phyloP scores from a whole-genome alignment of 2,329 filamentous ascomycete genomes.

The Trichoderma polysporum region DNA sequence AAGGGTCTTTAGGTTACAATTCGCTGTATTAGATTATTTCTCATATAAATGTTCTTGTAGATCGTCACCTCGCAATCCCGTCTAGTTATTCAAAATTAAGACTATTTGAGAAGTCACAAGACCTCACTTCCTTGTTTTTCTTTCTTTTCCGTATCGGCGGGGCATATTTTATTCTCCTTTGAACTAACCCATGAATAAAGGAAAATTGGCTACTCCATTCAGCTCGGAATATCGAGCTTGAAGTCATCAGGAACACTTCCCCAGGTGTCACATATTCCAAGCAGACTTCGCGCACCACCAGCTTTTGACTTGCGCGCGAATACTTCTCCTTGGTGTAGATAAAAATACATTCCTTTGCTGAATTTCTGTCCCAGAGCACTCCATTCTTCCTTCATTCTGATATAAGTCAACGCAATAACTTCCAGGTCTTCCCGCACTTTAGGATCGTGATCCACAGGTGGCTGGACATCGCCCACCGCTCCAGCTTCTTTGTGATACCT shows the following conservation, averaged over 20 bases:
- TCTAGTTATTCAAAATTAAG: neutral
- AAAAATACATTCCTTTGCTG: slow-evolving; percentile 26
- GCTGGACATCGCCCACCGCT: neutral
- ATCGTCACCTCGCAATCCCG: neutral
- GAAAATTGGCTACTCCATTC: neutral
- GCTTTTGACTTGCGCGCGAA: slow-evolving; percentile 22
- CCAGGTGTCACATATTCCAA: slow-evolving; percentile 27
- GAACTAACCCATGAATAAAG: neutral
- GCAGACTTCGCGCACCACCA: slow-evolving; percentile 22
- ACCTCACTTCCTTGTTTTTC: too few species aligned
- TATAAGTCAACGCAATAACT: slow-evolving; percentile 23
- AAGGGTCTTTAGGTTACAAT: neutral
- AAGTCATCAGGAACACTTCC: slow-evolving; percentile 6
- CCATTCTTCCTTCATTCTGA: slow-evolving; percentile 23
- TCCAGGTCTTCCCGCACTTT: slow-evolving; percentile 26
- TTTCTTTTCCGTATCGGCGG: too few species aligned
- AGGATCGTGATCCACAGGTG: slow-evolving; percentile 11
- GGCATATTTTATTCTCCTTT: neutral
- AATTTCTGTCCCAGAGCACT: slow-evolving; percentile 26
- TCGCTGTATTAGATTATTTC: neutral
- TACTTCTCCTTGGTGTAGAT: slow-evolving; percentile 21
- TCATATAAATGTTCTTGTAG: neutral
- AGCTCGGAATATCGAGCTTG: neutral
- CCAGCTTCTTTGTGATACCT: neutral
- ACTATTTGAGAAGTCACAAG: too few species aligned